Percentiles rank a stretch among this genome's conserved stretches.
phyloP scores from a whole-genome alignment of 768 basidiomycete genomes.

The Agrocybe praecox region DNA sequence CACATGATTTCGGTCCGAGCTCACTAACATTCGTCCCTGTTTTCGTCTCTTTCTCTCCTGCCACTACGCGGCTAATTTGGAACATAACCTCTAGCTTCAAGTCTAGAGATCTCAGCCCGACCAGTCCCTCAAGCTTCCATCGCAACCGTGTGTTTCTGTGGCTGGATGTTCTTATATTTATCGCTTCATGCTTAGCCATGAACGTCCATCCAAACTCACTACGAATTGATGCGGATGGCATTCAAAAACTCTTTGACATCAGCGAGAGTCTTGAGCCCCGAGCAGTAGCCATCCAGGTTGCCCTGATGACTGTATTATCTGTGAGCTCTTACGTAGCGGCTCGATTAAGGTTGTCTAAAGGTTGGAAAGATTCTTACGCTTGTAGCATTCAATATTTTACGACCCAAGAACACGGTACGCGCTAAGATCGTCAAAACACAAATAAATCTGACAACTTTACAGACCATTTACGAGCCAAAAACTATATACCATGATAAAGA shows the following conservation, averaged over 20 bases:
- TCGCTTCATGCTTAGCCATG: background rate
- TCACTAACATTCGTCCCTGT: too few relatives aligned
- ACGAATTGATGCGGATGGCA: conserved; percentile 18
- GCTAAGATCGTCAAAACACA: conserved; percentile 17
- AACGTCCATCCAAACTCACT: background rate
- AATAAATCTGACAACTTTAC: conserved; percentile 52
- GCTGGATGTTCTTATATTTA: too few relatives aligned
- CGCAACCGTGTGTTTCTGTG: too few relatives aligned
- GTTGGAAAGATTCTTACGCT: conserved; percentile 56
- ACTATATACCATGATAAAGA: conserved; percentile 75
- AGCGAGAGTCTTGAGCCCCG: conserved; percentile 55
- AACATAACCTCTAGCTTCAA: too few relatives aligned
- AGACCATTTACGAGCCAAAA: conserved; percentile 85
- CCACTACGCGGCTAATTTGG: too few relatives aligned
- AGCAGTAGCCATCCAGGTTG: conserved; percentile 62
- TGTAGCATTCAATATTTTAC: conserved; percentile 65
- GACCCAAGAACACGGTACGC: conserved; percentile 75
- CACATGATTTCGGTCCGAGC: too few relatives aligned
- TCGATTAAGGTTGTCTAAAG: conserved; percentile 47
- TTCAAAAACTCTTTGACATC: conserved; percentile 25
- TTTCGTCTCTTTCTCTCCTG: too few relatives aligned
- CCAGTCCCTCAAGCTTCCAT: too few relatives aligned
- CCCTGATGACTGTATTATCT: conserved; percentile 57
- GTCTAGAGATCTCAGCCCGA: too few relatives aligned
- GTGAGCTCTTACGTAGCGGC: conserved; percentile 35